phyloP scores from a whole-genome alignment of 208 protist species.

The Crithidia brevicula region DNA sequence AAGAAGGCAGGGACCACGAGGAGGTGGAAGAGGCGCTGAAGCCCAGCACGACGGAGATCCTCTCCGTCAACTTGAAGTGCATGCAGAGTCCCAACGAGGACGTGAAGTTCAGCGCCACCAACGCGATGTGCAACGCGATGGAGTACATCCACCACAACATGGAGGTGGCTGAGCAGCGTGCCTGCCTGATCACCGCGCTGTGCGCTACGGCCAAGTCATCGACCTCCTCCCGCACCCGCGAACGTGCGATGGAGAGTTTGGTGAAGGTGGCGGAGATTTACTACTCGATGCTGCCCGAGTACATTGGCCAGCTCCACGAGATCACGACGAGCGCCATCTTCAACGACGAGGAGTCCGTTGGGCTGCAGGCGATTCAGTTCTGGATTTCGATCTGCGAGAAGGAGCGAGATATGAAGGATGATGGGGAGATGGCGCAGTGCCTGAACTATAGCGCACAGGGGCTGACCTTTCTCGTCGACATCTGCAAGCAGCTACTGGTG shows the following conservation, averaged over 20 bases:
- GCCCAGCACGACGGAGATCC: slow-evolving; percentile 83
- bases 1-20: slow-evolving; percentile 89
- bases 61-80: slow-evolving; percentile 91
- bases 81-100: slow-evolving; percentile 82
- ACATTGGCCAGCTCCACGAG: slow-evolving; percentile 90
- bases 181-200: slow-evolving; percentile 92
- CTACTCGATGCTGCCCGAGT: slow-evolving; percentile 93
- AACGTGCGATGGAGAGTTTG: slow-evolving; percentile 93
- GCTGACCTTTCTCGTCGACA: slow-evolving; percentile 80
- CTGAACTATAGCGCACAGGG: slow-evolving; percentile 90
- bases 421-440: slow-evolving; percentile 45
- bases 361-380: slow-evolving; percentile 97
- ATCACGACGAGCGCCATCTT: slow-evolving; percentile 93
- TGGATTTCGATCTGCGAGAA: slow-evolving; percentile 97
- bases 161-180: slow-evolving; percentile 88
- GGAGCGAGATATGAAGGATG: slow-evolving; percentile 88
- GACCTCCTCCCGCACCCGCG: slow-evolving; percentile 62
- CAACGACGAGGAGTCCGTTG: slow-evolving; percentile 90
- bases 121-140: slow-evolving; percentile 95
- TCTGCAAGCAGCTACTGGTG: slow-evolving; percentile 88
- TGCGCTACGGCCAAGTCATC: slow-evolving; percentile 65
- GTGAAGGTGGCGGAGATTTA: slow-evolving; percentile 96
- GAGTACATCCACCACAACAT: slow-evolving; percentile 97
- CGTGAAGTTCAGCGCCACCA: slow-evolving; percentile 90
- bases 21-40: slow-evolving; percentile 68